Percentiles rank a stretch among this genome's conserved stretches.
These are phyloP conservation scores for Xylaria sp. DNA, from an alignment of 2,329 filamentous ascomycete species.

Conservation along the genomic window DNA sequence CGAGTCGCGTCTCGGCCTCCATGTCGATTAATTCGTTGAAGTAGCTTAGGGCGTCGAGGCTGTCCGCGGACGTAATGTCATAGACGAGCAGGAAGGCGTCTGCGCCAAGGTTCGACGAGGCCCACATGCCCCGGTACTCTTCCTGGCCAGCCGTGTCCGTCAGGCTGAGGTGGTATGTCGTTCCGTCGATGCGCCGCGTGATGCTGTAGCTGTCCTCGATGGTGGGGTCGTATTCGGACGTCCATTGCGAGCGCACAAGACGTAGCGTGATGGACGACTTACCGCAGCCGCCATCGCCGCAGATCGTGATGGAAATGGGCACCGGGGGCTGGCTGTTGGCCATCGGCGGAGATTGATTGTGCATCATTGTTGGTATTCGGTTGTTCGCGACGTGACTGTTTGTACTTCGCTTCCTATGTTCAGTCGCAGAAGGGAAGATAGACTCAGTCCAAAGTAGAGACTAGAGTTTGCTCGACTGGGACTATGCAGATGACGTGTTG, in stretches of 20 bases:
- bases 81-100: constrained; percentile 89
- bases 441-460: neutral
- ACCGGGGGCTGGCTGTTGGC: constrained; percentile 54
- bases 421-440: no score
- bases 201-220: constrained; percentile 88
- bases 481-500: neutral
- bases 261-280: constrained; percentile 88
- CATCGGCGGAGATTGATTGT: constrained; percentile 20
- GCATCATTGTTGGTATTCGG: constrained; percentile 16
- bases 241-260: constrained; percentile 85
- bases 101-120: constrained; percentile 77
- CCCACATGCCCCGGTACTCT: constrained; percentile 90
- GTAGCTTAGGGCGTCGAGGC: constrained; percentile 77
- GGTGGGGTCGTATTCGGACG: constrained; percentile 81
- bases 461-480: neutral
- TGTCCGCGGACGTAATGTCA: constrained; percentile 79
- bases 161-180: constrained; percentile 80
- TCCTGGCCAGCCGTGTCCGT: constrained; percentile 91
- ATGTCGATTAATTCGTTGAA: constrained; percentile 88
- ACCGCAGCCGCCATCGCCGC: constrained; percentile 84
- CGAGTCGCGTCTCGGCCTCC: constrained; percentile 75
- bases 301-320: constrained; percentile 81
- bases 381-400: neutral
- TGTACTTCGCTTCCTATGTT: neutral
- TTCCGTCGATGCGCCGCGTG: constrained; percentile 80